Percentiles rank a stretch among this genome's conserved stretches.
Evolutionary conservation across 371 early-diverging fungal genomes (phyloP).

Genomic region (Encephalitozoon intestinalis): DNA sequence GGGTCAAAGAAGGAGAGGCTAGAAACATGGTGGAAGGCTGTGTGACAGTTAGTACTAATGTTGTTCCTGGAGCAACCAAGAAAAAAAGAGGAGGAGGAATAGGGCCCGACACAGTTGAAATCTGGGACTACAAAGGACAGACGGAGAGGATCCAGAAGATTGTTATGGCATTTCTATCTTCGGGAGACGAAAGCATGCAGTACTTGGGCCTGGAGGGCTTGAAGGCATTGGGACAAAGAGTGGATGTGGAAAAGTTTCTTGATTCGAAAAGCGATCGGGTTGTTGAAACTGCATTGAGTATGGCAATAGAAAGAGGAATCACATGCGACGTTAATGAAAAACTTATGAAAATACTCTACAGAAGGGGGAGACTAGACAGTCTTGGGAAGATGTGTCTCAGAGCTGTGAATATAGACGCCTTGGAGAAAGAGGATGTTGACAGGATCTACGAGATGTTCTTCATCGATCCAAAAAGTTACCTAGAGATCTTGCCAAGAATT

Average conservation of each 20-base stretch:
- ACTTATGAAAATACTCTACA: conserved; percentile 1
- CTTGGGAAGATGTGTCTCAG: conserved; percentile 4
- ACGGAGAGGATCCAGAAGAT: background rate
- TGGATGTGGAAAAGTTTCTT: background rate
- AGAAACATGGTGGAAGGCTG: background rate
- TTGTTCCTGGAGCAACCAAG: background rate
- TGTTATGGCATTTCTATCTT: background rate
- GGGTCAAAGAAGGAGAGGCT: background rate
- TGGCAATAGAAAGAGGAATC: background rate
- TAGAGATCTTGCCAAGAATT: conserved; percentile 7
- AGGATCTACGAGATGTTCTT: conserved; percentile 22
- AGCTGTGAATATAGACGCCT: background rate
- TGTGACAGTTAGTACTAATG: background rate
- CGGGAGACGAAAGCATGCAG: background rate
- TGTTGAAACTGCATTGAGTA: background rate
- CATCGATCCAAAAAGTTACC: background rate
- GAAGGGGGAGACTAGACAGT: background rate
- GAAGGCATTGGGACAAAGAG: background rate
- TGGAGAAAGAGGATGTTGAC: conserved; percentile 5
- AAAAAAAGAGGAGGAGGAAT: background rate
- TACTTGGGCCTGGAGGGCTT: background rate
- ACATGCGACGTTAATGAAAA: background rate
- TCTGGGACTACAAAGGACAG: background rate
- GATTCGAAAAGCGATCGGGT: background rate
- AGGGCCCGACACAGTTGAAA: background rate